phyloP scores from a whole-genome alignment of 805 yeast species.

The Candida sphagnicola region DNA sequence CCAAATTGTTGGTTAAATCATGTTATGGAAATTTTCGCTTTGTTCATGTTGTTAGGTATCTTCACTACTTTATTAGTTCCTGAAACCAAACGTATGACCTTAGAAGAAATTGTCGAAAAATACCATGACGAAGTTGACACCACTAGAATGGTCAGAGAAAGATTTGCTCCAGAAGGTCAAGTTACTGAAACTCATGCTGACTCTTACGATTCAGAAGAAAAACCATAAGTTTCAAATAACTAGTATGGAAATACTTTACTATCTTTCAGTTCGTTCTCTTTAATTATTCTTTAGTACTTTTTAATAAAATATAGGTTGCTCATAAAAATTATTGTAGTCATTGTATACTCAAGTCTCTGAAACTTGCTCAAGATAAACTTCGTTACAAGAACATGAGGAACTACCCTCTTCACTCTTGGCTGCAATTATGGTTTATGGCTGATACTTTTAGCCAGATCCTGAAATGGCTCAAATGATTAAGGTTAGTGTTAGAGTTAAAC shows the following conservation, averaged over 20 bases:
- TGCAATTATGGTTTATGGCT: too few species aligned
- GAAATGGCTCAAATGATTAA: too few species aligned
- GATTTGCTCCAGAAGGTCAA: slow-evolving; percentile 27
- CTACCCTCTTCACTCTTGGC: too few species aligned
- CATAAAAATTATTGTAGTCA: too few species aligned
- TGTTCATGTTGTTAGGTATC: slow-evolving; percentile 83
- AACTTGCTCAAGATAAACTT: too few species aligned
- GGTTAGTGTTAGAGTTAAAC: too few species aligned
- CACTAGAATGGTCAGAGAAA: slow-evolving; percentile 37
- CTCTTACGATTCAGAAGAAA: slow-evolving; percentile 34
- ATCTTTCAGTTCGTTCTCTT: not conserved
- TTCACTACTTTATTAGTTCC: slow-evolving; percentile 66
- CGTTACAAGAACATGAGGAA: too few species aligned
- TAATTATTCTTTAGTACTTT: not conserved
- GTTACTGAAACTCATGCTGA: slow-evolving; percentile 27
- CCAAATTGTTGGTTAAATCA: slow-evolving; percentile 81
- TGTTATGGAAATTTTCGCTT: slow-evolving; percentile 90
- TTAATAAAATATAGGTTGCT: not conserved
- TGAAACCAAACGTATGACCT: slow-evolving; percentile 88
- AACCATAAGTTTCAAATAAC: slow-evolving; percentile 11
- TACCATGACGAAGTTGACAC: slow-evolving; percentile 73
- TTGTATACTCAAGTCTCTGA: too few species aligned
- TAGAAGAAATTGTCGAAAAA: slow-evolving; percentile 78
- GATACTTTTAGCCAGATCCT: too few species aligned
- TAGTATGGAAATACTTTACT: not conserved